Percentiles rank a stretch among this genome's conserved stretches.
Conservation (phyloP, 495 filamentous ascomycete species). For the Staphylotrichum longicolle region DNA sequence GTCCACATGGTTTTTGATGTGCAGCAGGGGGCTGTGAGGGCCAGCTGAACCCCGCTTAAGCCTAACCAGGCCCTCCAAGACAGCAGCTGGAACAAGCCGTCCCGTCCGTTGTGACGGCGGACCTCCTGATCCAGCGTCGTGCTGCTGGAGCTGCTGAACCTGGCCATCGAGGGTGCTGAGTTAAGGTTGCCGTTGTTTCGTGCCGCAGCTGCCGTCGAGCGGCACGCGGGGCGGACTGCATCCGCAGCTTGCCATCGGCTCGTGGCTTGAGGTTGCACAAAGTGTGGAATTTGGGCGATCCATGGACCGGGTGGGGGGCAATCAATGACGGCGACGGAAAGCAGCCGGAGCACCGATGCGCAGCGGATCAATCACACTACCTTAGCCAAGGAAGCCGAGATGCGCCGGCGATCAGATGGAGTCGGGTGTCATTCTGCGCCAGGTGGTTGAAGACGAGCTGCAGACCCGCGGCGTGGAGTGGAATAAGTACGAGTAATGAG, state of each 20-base stretch:
- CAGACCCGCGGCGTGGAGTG: not conserved
- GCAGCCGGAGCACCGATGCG: too few relatives aligned
- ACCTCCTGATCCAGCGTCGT: not conserved
- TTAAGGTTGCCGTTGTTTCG: not conserved
- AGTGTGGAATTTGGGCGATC: too few relatives aligned
- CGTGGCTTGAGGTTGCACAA: not conserved
- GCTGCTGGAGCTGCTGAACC: not conserved
- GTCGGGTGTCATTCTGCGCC: too few relatives aligned
- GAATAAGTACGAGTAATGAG: too few relatives aligned
- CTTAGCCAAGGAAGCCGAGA: too few relatives aligned
- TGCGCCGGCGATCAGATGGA: too few relatives aligned
- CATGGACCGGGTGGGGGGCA: not conserved
- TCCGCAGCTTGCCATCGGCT: not conserved
- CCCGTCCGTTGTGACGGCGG: not conserved
- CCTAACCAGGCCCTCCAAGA: not conserved
- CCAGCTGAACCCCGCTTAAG: constrained; percentile 5
- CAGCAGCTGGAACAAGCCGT: not conserved
- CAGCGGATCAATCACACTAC: too few relatives aligned
- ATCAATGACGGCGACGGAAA: too few relatives aligned
- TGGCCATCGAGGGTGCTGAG: not conserved
- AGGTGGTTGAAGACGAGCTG: not conserved
- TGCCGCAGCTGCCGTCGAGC: constrained; percentile 2
- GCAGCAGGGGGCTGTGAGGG: not conserved
- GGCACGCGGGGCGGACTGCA: constrained; percentile 4
- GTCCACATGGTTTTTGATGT: constrained; percentile 2